Percentiles rank a stretch among this genome's conserved stretches.
These are phyloP conservation scores for Penicillium sp. DNA, from an alignment of 2,329 filamentous ascomycete genomes.

Conservation along the genomic window DNA sequence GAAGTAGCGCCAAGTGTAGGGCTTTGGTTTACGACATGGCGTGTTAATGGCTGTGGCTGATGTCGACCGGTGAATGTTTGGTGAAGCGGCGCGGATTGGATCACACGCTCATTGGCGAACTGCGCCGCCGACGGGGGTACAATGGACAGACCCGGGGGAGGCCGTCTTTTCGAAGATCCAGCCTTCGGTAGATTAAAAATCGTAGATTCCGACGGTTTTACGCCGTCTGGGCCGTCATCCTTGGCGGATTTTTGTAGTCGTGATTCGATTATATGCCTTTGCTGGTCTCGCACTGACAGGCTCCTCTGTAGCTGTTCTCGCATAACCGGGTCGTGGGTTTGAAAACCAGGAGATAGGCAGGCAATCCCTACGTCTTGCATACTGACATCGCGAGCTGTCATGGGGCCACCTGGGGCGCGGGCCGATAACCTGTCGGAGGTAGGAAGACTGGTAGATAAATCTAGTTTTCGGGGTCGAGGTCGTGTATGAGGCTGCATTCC, in stretches of 20 bases:
- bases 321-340: conserved; percentile 96
- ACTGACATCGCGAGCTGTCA: conserved; percentile 79
- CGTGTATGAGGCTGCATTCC: conserved; percentile 68
- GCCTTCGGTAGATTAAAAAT: conserved; percentile 42
- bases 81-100: conserved; percentile 92
- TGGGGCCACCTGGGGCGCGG: conserved; percentile 68
- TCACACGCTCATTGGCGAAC: conserved; percentile 91
- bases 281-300: conserved; percentile 89
- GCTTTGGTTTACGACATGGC: conserved; percentile 79
- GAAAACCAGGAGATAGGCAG: conserved; percentile 92
- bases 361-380: conserved; percentile 94
- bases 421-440: conserved; percentile 59
- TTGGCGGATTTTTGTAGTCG: conserved; percentile 87
- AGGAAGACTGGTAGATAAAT: conserved; percentile 50
- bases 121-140: conserved; percentile 91
- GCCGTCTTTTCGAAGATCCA: conserved; percentile 58
- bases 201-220: conserved; percentile 58
- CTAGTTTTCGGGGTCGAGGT: conserved; percentile 52
- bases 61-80: conserved; percentile 94
- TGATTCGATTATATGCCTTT: conserved; percentile 92
- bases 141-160: conserved; percentile 88
- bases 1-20: conserved; percentile 82
- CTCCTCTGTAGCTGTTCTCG: conserved; percentile 94
- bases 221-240: conserved; percentile 67
- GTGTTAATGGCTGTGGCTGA: conserved; percentile 74